Percentiles rank a stretch among this genome's conserved stretches.
Conservation (phyloP, 73 alveolate genomes). For the Symbiodinium pilosum region DNA sequence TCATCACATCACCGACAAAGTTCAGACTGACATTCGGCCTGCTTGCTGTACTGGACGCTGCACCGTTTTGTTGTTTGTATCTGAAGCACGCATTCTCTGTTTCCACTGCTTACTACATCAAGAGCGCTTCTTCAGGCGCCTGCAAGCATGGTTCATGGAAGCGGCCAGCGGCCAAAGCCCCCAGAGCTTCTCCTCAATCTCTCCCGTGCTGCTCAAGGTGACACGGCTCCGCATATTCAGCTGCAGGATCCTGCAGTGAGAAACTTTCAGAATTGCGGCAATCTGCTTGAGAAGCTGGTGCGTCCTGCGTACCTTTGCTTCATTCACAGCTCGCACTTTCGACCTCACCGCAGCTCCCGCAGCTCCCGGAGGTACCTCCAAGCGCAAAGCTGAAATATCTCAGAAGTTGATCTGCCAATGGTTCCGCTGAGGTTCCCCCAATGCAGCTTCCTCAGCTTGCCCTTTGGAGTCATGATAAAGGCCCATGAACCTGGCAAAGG, state of each 20-base stretch:
- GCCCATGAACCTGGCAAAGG: neutral
- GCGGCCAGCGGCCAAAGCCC: conserved; percentile 67
- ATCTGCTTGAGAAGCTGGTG: too few relatives aligned
- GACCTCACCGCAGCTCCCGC: neutral
- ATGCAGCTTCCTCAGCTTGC: neutral
- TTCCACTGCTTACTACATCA: neutral
- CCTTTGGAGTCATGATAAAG: neutral
- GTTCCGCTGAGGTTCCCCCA: too few relatives aligned
- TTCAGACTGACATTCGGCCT: conserved; percentile 71
- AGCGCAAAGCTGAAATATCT: too few relatives aligned
- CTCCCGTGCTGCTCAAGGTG: neutral
- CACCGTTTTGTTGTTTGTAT: neutral
- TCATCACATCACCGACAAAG: conserved; percentile 53
- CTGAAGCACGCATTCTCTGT: neutral
- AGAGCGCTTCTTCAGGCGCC: neutral
- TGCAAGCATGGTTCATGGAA: conserved; percentile 67
- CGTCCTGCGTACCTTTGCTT: neutral
- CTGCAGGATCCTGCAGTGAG: conserved; percentile 7
- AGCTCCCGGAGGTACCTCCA: too few relatives aligned
- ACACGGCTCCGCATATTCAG: neutral
- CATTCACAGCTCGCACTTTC: neutral
- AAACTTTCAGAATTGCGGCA: too few relatives aligned
- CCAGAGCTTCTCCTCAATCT: neutral
- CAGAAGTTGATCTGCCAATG: too few relatives aligned
- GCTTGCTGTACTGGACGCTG: neutral